Conservation (phyloP, 495 filamentous ascomycete genomes). For the Penicillium antarcticum region DNA sequence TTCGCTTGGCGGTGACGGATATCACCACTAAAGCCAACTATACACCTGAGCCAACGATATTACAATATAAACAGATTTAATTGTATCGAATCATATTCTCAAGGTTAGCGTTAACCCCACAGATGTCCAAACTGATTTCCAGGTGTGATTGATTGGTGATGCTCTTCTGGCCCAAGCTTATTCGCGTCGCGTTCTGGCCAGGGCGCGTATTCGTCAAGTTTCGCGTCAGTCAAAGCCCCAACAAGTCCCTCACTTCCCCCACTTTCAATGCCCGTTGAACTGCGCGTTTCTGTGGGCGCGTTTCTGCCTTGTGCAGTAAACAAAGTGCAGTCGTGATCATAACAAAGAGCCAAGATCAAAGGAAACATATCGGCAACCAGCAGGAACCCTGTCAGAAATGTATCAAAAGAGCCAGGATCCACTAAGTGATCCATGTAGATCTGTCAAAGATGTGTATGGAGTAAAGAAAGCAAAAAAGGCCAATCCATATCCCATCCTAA, state of each 20-base stretch:
- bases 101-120: no score
- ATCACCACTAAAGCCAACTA: background rate
- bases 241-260: slow-evolving; percentile 1
- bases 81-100: no score
- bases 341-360: slow-evolving; percentile 5
- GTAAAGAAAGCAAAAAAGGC: background rate
- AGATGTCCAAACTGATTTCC: no score
- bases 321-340: slow-evolving; percentile 1
- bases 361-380: background rate
- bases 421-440: background rate
- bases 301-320: slow-evolving; percentile 1
- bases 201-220: slow-evolving; percentile 15
- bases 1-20: slow-evolving; percentile 14
- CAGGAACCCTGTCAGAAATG: background rate
- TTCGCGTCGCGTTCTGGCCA: slow-evolving; percentile 12
- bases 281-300: background rate
- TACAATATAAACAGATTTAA: background rate
- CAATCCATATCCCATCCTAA: slow-evolving; percentile 6
- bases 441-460: background rate
- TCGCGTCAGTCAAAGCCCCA: slow-evolving; percentile 9
- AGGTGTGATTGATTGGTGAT: background rate
- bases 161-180: slow-evolving; percentile 20
- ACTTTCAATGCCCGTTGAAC: background rate
- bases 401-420: background rate
- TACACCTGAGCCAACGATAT: background rate